These are phyloP conservation scores for Gossypium ekmanianum DNA, from an alignment of 345 rosid species.

Conservation along the genomic window DNA sequence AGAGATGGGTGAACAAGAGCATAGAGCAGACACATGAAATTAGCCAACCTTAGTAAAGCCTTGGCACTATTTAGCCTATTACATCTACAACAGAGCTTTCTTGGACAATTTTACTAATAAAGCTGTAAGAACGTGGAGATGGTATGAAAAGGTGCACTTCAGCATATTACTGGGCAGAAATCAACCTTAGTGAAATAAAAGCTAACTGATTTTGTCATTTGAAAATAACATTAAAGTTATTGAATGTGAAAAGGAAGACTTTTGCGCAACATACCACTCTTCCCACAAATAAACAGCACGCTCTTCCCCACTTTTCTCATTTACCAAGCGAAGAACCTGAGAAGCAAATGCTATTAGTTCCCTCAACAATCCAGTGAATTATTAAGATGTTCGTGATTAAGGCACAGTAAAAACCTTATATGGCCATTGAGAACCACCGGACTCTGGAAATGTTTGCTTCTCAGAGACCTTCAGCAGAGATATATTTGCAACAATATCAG, in stretches of 20 bases:
- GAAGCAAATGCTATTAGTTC: constrained; percentile 19
- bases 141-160: neutral
- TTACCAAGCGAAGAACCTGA: constrained; percentile 88
- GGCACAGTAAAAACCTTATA: constrained; percentile 56
- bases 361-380: constrained; percentile 18
- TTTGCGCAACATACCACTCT: constrained; percentile 56
- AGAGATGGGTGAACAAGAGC: neutral
- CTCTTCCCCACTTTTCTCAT: constrained; percentile 86
- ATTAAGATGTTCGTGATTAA: constrained; percentile 7
- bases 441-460: constrained; percentile 41
- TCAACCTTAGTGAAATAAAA: neutral
- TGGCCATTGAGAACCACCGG: constrained; percentile 35
- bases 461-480: constrained; percentile 61
- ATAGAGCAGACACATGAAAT: neutral
- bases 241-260: constrained; percentile 8
- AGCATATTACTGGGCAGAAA: neutral
- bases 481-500: constrained; percentile 12
- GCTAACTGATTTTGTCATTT: neutral
- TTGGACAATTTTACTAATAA: neutral
- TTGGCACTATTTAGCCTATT: neutral
- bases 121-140: neutral
- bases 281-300: constrained; percentile 67
- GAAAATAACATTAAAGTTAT: constrained; percentile 2
- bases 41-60: neutral
- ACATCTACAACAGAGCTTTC: neutral